These are phyloP conservation scores for Zymoseptoria ardabiliae DNA, from an alignment of 2,329 filamentous ascomycete genomes.

Conservation along the genomic window DNA sequence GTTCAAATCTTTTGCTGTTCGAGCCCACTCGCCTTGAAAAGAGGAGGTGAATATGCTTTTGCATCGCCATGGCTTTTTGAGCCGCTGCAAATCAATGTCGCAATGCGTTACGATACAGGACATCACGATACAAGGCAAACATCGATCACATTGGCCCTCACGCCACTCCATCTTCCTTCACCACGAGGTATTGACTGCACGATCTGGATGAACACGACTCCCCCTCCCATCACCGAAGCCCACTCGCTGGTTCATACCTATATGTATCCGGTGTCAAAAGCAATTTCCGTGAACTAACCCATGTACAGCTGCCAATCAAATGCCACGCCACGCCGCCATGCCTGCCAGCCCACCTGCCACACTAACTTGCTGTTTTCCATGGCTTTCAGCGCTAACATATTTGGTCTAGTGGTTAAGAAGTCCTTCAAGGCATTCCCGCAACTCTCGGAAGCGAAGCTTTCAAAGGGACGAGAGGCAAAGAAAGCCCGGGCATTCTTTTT, in stretches of 20 bases:
- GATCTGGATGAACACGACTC: neutral
- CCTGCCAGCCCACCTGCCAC: too few species aligned
- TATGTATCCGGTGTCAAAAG: neutral
- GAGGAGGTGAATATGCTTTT: neutral
- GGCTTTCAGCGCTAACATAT: neutral
- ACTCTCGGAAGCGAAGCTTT: neutral
- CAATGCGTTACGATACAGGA: neutral
- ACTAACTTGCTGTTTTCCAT: neutral
- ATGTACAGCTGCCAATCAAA: neutral
- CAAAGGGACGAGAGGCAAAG: neutral
- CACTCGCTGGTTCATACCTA: neutral
- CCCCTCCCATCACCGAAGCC: neutral
- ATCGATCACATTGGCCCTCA: neutral
- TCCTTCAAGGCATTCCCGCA: neutral
- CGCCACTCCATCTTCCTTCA: too few species aligned
- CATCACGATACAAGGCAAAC: neutral
- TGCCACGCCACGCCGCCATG: too few species aligned
- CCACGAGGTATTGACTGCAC: neutral
- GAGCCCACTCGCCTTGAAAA: neutral
- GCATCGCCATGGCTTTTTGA: neutral
- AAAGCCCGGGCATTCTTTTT: neutral
- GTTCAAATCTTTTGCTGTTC: neutral
- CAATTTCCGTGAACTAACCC: neutral
- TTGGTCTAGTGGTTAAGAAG: neutral
- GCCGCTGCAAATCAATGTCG: neutral